These are phyloP conservation scores for Pestalotiopsis sp. DNA, from an alignment of 2,329 filamentous ascomycete genomes.

Conservation along the genomic window DNA sequence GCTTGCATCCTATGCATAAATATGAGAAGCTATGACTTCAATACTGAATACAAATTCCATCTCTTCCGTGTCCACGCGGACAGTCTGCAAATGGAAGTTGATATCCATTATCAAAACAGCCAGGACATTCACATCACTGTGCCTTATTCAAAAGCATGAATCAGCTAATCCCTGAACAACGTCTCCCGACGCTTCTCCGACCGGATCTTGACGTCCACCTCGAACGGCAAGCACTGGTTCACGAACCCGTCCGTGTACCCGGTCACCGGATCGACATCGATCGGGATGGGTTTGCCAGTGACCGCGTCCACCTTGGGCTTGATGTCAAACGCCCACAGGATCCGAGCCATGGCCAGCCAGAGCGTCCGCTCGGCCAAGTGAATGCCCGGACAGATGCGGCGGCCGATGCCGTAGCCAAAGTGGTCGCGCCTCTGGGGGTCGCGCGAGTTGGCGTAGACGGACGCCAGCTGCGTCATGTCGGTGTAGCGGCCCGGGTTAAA, in stretches of 20 bases:
- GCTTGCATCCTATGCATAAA: no score
- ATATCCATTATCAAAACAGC: no score
- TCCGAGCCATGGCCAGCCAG: conserved; percentile 37
- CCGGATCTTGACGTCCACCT: not conserved
- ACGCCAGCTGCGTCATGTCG: conserved; percentile 23
- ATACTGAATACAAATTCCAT: no score
- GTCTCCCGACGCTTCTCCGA: no score
- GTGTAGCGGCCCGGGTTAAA: conserved; percentile 34
- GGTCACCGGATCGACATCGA: not conserved
- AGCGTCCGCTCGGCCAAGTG: conserved; percentile 52
- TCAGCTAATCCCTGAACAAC: no score
- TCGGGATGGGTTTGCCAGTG: not conserved
- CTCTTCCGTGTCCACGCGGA: no score
- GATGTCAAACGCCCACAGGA: conserved; percentile 49
- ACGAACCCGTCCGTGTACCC: not conserved
- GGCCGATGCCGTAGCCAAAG: conserved; percentile 49
- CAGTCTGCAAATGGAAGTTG: no score
- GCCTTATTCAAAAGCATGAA: no score
- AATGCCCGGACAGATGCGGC: conserved; percentile 51
- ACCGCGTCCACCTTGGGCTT: not conserved
- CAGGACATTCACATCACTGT: no score
- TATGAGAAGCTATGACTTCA: no score
- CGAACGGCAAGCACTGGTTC: not conserved
- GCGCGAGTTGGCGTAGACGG: conserved; percentile 37
- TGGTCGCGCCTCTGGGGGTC: conserved; percentile 39